Evolutionary conservation across 768 basidiomycete species (phyloP).

Genomic region (Cystobasidium tubakii): DNA sequence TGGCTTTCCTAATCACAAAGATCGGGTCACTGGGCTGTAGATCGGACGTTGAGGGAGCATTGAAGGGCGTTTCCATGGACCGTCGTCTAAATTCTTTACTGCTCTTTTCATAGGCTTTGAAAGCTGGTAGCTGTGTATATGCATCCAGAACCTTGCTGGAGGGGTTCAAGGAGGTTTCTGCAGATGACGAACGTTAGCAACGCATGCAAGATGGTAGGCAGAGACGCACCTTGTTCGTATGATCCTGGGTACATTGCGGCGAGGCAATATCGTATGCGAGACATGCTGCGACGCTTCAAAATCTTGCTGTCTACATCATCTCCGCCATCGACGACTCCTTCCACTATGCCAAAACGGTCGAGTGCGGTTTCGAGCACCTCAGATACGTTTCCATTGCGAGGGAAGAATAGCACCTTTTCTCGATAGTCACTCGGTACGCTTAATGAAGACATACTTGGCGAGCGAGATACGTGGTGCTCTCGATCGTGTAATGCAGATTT

Average conservation of each 20-base stretch:
- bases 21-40: constrained; percentile 74
- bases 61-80: constrained; percentile 60
- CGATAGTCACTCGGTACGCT: constrained; percentile 61
- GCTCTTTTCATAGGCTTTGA: constrained; percentile 61
- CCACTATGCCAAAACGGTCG: constrained; percentile 87
- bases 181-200: not conserved
- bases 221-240: not conserved
- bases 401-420: constrained; percentile 80
- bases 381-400: constrained; percentile 89
- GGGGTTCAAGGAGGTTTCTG: constrained; percentile 72
- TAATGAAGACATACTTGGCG: constrained; percentile 50
- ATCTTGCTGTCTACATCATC: constrained; percentile 95
- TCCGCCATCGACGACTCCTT: constrained; percentile 97
- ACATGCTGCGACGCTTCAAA: constrained; percentile 67
- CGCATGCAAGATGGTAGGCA: not conserved
- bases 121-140: constrained; percentile 61
- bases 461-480: constrained; percentile 49
- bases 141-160: constrained; percentile 81
- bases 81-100: constrained; percentile 67
- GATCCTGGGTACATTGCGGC: constrained; percentile 60
- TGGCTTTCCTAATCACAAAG: constrained; percentile 78
- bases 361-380: constrained; percentile 90
- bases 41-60: constrained; percentile 61
- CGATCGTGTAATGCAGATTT: constrained; percentile 64
- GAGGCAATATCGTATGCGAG: constrained; percentile 77